Evolutionary conservation across 352 stramenopile species (phyloP).

Genomic region (Nothophytophthora sp.): DNA sequence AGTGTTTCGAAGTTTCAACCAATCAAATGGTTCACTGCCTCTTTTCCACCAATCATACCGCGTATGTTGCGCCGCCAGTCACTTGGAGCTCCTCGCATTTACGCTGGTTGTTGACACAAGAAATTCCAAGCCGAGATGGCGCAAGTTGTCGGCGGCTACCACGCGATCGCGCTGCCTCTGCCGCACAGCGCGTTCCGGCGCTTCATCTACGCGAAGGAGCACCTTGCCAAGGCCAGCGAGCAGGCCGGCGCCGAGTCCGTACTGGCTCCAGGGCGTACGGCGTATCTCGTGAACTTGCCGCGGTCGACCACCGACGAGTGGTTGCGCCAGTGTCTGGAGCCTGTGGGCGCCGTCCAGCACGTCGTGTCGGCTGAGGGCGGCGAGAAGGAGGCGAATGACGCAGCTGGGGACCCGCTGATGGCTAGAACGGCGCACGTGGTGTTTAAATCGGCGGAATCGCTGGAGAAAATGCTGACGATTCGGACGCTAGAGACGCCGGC

Average conservation of each 20-base stretch:
- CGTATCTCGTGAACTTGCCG: constrained; percentile 79
- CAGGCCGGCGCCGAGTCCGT: constrained; percentile 37
- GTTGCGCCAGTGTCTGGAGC: constrained; percentile 51
- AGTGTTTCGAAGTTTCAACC: not conserved
- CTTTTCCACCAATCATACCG: not conserved
- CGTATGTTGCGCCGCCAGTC: not conserved
- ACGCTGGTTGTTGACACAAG: too few relatives aligned
- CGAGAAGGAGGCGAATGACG: constrained; percentile 11
- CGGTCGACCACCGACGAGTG: constrained; percentile 42
- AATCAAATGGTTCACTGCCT: not conserved
- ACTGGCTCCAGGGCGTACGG: constrained; percentile 63
- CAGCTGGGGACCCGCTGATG: constrained; percentile 15
- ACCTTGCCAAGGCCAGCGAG: constrained; percentile 41
- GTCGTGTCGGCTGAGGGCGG: constrained; percentile 28
- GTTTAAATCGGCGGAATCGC: constrained; percentile 68
- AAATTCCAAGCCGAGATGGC: constrained; percentile 19
- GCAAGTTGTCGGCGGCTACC: constrained; percentile 61
- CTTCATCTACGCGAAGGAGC: constrained; percentile 82
- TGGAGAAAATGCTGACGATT: constrained; percentile 54
- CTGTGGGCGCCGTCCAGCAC: constrained; percentile 65
- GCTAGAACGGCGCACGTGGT: constrained; percentile 65
- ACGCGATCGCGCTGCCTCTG: constrained; percentile 70
- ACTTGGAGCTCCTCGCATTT: too few relatives aligned
- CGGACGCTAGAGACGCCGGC: constrained; percentile 34
- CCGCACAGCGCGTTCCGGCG: constrained; percentile 57